Base-by-base conservation (phyloP, 805 yeast genomes). In the Ogataea methylovora region DNA sequence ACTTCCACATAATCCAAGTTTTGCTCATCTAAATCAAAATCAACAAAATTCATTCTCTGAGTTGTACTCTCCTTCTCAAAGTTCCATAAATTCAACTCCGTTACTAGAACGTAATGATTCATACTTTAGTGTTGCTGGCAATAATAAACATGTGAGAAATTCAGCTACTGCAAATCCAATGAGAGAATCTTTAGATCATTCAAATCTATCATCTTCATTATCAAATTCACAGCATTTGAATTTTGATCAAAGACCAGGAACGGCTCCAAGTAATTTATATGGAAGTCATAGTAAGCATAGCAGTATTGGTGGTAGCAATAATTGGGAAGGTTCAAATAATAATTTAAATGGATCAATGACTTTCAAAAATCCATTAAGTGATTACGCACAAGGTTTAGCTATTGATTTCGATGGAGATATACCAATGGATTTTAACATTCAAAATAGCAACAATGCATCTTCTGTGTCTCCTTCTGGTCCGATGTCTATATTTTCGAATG, bases 361-460 rank as follows among this genome's bases (percentile, higher is more conserved):
- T 18, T 28, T 30, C 21, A 36, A 24, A 18, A 39, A 39, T 27
- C 40, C 39, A 5, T 29, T 39, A 25, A 32, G 29, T 7, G 42
- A 39, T 19, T 39, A 39, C 19, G 42, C 42, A 4, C 39, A 39
- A 26, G 42, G 42, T 6, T 35, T 39, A 18, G 37, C 39, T 4
- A 24, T 36, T 15, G 42, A 39, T 21, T 30, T 39, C 8, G 35
- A 21, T 20, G 26, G 26, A 10, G 39, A 38, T 23, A 30, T 30
- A 13, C 32, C 30, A 13, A 33, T 34, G 37, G 29, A 29, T 14
- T 20, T 29, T 20, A 12, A 18, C 3, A 23, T 23, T 23, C 25
- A 7, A 23, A 23, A 11, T 11, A 24, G n/a, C 26, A 24, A 24
- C 26, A 10, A 12, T 13, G 28, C 30, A 10, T 12, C 15, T 19